Conservation (phyloP, 495 filamentous ascomycete genomes). For the Neurospora discreta region DNA sequence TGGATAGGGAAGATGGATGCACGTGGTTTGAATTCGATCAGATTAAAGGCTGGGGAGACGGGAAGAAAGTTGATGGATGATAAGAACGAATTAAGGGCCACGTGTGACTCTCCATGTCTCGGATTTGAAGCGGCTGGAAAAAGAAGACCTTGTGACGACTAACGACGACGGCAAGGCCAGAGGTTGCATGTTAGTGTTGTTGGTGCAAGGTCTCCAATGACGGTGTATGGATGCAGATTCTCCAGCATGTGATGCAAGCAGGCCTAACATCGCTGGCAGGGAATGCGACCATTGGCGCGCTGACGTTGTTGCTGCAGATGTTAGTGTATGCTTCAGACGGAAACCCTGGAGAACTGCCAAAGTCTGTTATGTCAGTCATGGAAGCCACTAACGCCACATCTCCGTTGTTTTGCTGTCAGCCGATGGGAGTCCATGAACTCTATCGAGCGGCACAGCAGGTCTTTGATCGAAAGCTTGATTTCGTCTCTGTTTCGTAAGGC, state of each 20-base stretch:
- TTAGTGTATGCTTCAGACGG: background rate
- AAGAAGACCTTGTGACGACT: background rate
- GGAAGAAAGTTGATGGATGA: background rate
- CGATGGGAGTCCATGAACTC: background rate
- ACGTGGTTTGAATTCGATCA: background rate
- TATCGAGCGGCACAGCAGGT: background rate
- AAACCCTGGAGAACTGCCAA: background rate
- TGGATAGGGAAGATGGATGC: background rate
- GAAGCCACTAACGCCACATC: background rate
- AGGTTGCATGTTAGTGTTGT: background rate
- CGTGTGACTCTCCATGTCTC: background rate
- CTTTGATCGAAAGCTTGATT: background rate
- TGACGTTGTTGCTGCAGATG: conserved; percentile 5
- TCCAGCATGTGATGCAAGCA: conserved; percentile 12
- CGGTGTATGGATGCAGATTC: background rate
- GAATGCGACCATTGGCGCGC: background rate
- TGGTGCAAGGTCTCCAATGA: background rate
- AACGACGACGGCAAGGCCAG: background rate
- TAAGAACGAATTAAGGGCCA: background rate
- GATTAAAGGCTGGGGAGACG: background rate
- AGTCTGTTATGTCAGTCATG: background rate
- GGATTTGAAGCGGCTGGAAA: background rate
- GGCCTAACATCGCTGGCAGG: background rate
- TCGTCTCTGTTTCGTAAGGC: background rate
- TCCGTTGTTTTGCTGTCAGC: background rate